Evolutionary conservation across 768 basidiomycete genomes (phyloP), one percentile per base, ranked within the genome.

Genomic region (Kwoniella shandongensis): DNA sequence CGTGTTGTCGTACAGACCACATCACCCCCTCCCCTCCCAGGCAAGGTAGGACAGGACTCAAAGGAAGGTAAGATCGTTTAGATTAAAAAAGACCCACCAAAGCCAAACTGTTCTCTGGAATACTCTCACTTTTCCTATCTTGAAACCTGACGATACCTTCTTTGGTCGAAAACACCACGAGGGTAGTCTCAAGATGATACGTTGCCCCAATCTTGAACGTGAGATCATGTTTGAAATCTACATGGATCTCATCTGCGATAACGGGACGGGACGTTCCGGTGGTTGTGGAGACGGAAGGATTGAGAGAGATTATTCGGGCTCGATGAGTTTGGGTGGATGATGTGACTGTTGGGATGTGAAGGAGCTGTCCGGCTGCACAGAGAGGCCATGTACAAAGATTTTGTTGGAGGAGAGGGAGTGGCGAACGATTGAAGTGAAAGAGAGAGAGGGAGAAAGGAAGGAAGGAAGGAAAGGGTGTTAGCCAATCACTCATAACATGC

Each of bases 361-460:
- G 63, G 47, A 76, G 59, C 30, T 76, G 74, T 5, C 74, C 74
- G n/a, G 69, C 74, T 75, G 17, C 26, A 13, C 13, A 30, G 26
- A 3, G 1, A 18, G 35, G 22, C 5, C 40, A 27, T 32, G 3
- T 26, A 23, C 42, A 4, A 42, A n/a, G n/a, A n/a, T n/a, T n/a
- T n/a, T n/a, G n/a, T n/a, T n/a, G n/a, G n/a, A n/a, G n/a, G n/a
- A n/a, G n/a, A n/a, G n/a, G n/a, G n/a, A n/a, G n/a, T n/a, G n/a
- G n/a, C n/a, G n/a, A n/a, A n/a, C n/a, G n/a, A n/a, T n/a, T n/a
- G n/a, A n/a, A n/a, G n/a, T n/a, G n/a, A n/a, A n/a, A n/a, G n/a
- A n/a, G n/a, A n/a, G n/a, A n/a, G n/a, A n/a, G n/a, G n/a, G n/a
- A n/a, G n/a, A n/a, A n/a, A n/a, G n/a, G n/a, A n/a, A n/a, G n/a